Evolutionary conservation across 352 stramenopile species (phyloP).

Genomic region (Pythium plurisporium): DNA sequence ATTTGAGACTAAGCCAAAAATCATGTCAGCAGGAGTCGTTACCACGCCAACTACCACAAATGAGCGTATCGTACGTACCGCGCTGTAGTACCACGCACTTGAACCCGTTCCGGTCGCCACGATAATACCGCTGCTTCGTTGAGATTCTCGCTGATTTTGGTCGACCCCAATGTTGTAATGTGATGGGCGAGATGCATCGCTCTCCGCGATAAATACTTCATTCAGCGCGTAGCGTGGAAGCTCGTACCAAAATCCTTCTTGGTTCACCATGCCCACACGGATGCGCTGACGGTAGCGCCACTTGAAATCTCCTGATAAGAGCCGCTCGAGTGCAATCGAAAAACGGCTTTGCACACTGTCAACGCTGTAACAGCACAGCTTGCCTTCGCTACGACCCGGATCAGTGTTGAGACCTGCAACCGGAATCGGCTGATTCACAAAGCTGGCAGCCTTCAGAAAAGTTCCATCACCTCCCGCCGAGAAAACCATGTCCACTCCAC

Average conservation of each 20-base stretch:
- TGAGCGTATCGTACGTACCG: conserved; percentile 40
- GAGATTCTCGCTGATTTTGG: conserved; percentile 83
- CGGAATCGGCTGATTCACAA: conserved; percentile 81
- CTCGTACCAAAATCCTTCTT: conserved; percentile 86
- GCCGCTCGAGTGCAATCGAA: conserved; percentile 53
- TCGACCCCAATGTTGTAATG: conserved; percentile 89
- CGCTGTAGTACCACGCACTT: conserved; percentile 84
- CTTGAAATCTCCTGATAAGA: conserved; percentile 70
- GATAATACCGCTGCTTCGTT: conserved; percentile 86
- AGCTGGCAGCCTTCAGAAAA: conserved; percentile 84
- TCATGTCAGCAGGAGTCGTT: background rate
- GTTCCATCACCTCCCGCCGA: conserved; percentile 82
- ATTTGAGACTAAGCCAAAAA: conserved; percentile 65
- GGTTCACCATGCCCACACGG: conserved; percentile 85
- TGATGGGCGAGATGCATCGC: conserved; percentile 76
- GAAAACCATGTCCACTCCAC: conserved; percentile 84
- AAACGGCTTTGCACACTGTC: conserved; percentile 78
- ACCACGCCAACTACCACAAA: background rate
- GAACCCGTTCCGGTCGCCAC: conserved; percentile 86
- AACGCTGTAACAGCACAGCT: conserved; percentile 84
- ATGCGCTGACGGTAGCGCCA: conserved; percentile 82
- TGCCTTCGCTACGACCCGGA: conserved; percentile 77
- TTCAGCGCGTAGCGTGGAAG: conserved; percentile 83
- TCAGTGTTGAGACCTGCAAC: conserved; percentile 86
- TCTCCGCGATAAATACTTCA: conserved; percentile 88